Conservation (phyloP, 129 eudicot genomes). For the Artemisia tridentata region DNA sequence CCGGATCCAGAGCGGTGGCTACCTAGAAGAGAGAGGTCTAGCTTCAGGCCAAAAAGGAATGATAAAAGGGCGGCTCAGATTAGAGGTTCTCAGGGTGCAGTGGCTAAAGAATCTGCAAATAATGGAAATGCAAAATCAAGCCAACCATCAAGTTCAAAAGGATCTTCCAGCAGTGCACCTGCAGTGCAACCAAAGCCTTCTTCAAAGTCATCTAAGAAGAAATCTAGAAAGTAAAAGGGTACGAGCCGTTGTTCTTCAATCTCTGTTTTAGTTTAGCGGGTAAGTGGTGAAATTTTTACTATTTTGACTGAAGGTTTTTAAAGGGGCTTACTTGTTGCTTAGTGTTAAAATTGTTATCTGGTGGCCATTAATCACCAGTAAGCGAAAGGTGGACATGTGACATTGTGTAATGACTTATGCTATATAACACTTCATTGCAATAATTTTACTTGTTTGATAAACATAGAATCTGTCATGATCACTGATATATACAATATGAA, state of each 20-base stretch:
- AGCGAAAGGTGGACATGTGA: neutral
- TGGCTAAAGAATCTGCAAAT: conserved; percentile 53
- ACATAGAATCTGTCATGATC: neutral
- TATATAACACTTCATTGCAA: neutral
- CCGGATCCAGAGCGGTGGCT: conserved; percentile 95
- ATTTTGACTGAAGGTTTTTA: neutral
- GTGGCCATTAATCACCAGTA: neutral
- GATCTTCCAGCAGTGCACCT: conserved; percentile 44
- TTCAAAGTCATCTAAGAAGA: conserved; percentile 73
- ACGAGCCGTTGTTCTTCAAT: neutral
- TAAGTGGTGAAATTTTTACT: neutral
- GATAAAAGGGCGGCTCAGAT: conserved; percentile 83
- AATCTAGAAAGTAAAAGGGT: conserved; percentile 64
- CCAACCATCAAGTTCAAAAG: conserved; percentile 52
- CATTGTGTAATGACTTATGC: neutral
- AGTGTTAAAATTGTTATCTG: conserved; percentile 2
- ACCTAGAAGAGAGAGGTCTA: conserved; percentile 90
- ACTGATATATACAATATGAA: neutral
- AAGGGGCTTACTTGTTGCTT: neutral
- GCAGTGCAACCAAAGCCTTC: conserved; percentile 61
- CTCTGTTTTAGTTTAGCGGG: neutral
- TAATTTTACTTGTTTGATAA: neutral
- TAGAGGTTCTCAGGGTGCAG: conserved; percentile 96
- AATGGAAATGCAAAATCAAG: conserved; percentile 43
- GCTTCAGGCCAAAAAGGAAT: conserved; percentile 85